phyloP scores from a whole-genome alignment of 202 grass and related monocot genomes.

The Carex arenaria region DNA sequence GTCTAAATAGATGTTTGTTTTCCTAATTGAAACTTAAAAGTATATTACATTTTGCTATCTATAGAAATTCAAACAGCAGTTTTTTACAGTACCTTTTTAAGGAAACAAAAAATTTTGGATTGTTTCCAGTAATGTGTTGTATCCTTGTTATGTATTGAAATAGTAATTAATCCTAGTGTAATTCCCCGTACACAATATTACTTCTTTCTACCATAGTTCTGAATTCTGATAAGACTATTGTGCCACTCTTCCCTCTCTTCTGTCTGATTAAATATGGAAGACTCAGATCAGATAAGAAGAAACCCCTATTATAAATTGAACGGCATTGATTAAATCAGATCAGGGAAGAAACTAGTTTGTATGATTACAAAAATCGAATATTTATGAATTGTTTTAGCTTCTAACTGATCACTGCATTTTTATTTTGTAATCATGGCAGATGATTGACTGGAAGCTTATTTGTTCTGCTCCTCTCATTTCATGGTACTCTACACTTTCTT shows the following conservation, averaged over 20 bases:
- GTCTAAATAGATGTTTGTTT: not conserved
- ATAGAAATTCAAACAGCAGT: not conserved
- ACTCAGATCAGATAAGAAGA: not conserved
- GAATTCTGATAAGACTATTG: not conserved
- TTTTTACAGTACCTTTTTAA: not conserved
- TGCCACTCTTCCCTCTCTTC: not conserved
- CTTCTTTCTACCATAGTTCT: not conserved
- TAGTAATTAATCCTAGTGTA: not conserved
- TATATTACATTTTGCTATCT: no score
- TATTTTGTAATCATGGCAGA: conserved; percentile 11
- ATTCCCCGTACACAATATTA: not conserved
- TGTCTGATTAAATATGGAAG: not conserved
- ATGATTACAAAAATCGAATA: not conserved
- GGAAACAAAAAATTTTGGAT: not conserved
- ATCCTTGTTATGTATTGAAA: not conserved
- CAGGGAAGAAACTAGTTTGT: not conserved
- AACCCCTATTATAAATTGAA: not conserved
- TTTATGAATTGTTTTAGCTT: not conserved
- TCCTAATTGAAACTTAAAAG: not conserved
- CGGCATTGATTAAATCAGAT: not conserved
- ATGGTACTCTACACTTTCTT: not conserved
- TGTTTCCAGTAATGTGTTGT: not conserved
- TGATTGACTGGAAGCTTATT: not conserved
- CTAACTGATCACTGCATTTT: not conserved
- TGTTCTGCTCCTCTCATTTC: conserved; percentile 12